A percentile compares a stretch with the other conserved stretches of the same genome.
Evolutionary conservation across 805 yeast species (phyloP).

Genomic region (Diddensiella transvaalensis): DNA sequence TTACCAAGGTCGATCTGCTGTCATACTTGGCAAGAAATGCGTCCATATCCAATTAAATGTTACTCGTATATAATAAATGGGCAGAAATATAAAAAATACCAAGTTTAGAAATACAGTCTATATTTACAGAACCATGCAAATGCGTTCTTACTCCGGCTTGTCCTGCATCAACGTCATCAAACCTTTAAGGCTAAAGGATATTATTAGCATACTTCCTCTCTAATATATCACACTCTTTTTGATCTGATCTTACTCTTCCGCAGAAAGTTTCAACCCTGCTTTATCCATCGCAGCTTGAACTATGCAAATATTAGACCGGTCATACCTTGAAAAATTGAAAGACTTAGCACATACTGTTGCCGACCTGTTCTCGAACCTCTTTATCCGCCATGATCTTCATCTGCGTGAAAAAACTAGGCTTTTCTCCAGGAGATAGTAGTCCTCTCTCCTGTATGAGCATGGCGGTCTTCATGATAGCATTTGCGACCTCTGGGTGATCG

Average conservation of each 20-base stretch:
- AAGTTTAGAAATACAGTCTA: constrained; percentile 4
- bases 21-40: constrained; percentile 38
- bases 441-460: constrained; percentile 2
- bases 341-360: constrained; percentile 21
- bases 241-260: constrained; percentile 24
- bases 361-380: constrained; percentile 27
- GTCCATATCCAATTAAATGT: background rate
- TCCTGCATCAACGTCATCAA: no score
- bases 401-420: constrained; percentile 22
- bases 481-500: background rate
- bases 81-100: no score
- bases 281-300: constrained; percentile 14
- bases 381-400: constrained; percentile 29
- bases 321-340: background rate
- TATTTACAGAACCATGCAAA: no score
- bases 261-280: constrained; percentile 21
- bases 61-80: background rate
- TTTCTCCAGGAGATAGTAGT: constrained; percentile 5
- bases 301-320: constrained; percentile 14
- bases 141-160: background rate
- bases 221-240: no score
- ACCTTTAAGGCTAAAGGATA: no score
- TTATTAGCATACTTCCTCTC: no score
- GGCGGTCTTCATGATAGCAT: constrained; percentile 1
- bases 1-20: constrained; percentile 80